Base-by-base conservation (phyloP, 768 basidiomycete genomes). In the Pluteus cervinus region DNA sequence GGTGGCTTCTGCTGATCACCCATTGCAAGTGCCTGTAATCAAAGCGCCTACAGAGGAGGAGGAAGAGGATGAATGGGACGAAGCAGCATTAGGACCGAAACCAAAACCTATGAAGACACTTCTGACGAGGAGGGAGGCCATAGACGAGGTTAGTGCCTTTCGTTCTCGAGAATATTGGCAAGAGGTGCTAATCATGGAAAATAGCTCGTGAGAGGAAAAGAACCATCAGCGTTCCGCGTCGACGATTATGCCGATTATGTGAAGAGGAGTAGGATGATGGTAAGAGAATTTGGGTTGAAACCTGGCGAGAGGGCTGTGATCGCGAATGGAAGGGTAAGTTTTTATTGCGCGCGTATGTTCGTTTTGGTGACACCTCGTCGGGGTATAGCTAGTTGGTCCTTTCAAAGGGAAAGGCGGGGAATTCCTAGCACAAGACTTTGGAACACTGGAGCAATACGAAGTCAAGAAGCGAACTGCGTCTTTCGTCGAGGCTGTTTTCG, bases 301-400 rank as follows among this genome's bases (percentile, higher is more conserved):
- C 73, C 80, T 2, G 84, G 82, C 0, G 60, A 81, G 40, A 65
- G 66, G 15, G 86, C 72, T 1, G 41, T 97, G 24, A 43, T 93
- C 24, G 63, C 87, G 36, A 96, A 96, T 48, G 94, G 93, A 17
- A 69, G 93, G 22, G 90, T 93, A 52, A 54, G 83, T 63, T 6
- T 11, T 41, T 40, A 36, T 41, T 24, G 37, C 29, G 29, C 9
- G 30, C 41, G 43, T 46, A 32, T 41, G 31, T 21, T 9, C 23
- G 5, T 24, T 16, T 33, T 18, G 40, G 36, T 18, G 37, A 21
- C 24, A 37, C 38, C 25, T 23, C 20, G 28, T 22, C 37, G 29
- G 40, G 36, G 8, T 31, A 2, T 47, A 94, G 92, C 58, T 94
- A 36, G 63, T 97, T 18, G 87, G 88, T 0, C 88, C 89, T 0